Evolutionary conservation across 768 basidiomycete genomes (phyloP).

Genomic region (Naganishia vaughanmartiniae): DNA sequence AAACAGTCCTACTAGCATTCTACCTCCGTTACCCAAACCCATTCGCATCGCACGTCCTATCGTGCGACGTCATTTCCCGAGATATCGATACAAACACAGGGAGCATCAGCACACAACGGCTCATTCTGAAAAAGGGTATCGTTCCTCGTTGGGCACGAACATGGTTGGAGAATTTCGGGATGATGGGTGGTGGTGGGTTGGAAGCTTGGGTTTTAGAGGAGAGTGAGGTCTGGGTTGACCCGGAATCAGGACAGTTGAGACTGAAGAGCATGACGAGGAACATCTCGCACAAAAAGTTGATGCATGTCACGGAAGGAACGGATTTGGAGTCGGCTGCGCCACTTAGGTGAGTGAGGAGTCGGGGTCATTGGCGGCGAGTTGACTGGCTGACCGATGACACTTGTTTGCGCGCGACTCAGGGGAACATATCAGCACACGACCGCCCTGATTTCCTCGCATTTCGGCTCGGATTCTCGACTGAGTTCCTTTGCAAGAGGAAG

Average conservation of each 20-base stretch:
- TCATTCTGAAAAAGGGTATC: constrained; percentile 88
- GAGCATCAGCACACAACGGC: constrained; percentile 76
- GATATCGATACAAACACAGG: constrained; percentile 65
- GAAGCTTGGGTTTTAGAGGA: constrained; percentile 95
- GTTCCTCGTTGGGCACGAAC: constrained; percentile 86
- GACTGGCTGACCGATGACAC: neutral
- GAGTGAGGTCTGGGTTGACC: constrained; percentile 71
- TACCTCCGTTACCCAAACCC: constrained; percentile 95
- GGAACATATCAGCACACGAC: constrained; percentile 82
- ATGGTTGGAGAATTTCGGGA: constrained; percentile 60
- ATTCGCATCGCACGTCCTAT: constrained; percentile 85
- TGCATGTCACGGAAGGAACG: constrained; percentile 85
- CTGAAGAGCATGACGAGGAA: constrained; percentile 79
- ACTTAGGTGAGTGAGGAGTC: constrained; percentile 2
- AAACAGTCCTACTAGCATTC: constrained; percentile 87
- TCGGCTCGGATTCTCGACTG: constrained; percentile 80
- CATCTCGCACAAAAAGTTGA: constrained; percentile 87
- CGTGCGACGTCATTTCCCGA: constrained; percentile 92
- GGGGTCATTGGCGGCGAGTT: constrained; percentile 22
- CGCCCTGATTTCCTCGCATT: constrained; percentile 78
- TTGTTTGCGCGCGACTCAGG: constrained; percentile 50
- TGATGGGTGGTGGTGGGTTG: constrained; percentile 59
- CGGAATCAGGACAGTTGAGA: constrained; percentile 35
- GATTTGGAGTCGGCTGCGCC: constrained; percentile 63
- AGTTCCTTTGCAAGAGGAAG: constrained; percentile 55